Evolutionary conservation across 2,329 filamentous ascomycete species (phyloP).

Genomic region (Verticillium albo-atrum): DNA sequence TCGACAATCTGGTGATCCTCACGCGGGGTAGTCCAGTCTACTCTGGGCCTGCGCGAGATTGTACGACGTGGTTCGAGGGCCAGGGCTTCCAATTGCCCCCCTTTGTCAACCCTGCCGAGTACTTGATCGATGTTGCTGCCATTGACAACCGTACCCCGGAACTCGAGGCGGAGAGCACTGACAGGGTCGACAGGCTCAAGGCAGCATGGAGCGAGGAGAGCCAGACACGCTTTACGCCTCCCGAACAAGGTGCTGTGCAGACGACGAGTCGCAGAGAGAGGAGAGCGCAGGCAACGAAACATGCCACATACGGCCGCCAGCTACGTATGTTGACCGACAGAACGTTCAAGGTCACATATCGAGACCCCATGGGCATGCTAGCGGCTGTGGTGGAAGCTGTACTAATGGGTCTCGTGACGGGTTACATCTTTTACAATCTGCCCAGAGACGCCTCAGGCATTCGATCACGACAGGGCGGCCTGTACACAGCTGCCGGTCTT

Average conservation of each 20-base stretch:
- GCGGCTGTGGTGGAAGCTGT: conserved; percentile 67
- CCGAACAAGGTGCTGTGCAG: conserved; percentile 6
- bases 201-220: conserved; percentile 19
- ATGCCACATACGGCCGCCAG: conserved; percentile 58
- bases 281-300: conserved; percentile 24
- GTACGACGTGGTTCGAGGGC: conserved; percentile 59
- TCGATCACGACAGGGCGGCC: conserved; percentile 65
- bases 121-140: conserved; percentile 69
- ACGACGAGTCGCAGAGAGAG: neutral
- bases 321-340: conserved; percentile 61
- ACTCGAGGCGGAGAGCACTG: conserved; percentile 54
- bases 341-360: conserved; percentile 66
- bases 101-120: conserved; percentile 76
- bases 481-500: conserved; percentile 67
- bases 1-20: conserved; percentile 67
- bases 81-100: conserved; percentile 59
- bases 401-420: conserved; percentile 65
- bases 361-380: conserved; percentile 73
- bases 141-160: conserved; percentile 68
- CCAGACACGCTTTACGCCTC: conserved; percentile 15
- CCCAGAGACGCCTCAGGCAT: conserved; percentile 66
- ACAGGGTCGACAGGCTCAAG: conserved; percentile 58
- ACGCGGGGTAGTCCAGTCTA: conserved; percentile 66
- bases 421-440: conserved; percentile 68
- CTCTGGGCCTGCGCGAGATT: conserved; percentile 54